A percentile compares a stretch with the other conserved stretches of the same genome.
Evolutionary conservation across 2,329 filamentous ascomycete genomes (phyloP).

Genomic region (Chaetomium globosum): DNA sequence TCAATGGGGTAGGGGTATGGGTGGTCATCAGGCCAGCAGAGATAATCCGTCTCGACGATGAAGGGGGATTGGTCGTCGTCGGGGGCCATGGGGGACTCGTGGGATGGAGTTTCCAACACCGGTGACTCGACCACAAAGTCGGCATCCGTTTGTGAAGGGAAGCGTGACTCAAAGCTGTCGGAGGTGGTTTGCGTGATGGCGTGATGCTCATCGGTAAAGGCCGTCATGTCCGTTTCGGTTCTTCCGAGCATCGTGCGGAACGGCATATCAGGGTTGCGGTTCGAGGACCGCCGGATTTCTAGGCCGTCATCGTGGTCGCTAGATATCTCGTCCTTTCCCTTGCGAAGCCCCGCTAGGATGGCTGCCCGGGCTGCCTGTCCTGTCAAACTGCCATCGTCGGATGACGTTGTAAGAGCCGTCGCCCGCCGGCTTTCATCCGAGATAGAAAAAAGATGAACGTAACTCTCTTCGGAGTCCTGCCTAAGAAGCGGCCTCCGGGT

Average conservation of each 20-base stretch:
- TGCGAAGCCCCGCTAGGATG: slow-evolving; percentile 34
- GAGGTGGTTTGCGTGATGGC: slow-evolving; percentile 53
- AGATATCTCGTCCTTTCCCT: slow-evolving; percentile 46
- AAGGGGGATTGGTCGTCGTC: slow-evolving; percentile 34
- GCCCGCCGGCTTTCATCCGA: slow-evolving; percentile 53
- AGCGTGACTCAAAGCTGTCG: slow-evolving; percentile 39
- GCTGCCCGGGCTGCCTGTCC: slow-evolving; percentile 27
- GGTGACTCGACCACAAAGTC: slow-evolving; percentile 32
- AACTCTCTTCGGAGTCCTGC: slow-evolving; percentile 62
- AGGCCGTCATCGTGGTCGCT: slow-evolving; percentile 52
- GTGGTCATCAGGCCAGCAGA: slow-evolving; percentile 61
- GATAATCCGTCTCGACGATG: slow-evolving; percentile 61
- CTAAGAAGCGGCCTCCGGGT: slow-evolving; percentile 40
- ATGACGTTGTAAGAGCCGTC: slow-evolving; percentile 45
- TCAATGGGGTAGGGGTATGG: slow-evolving; percentile 54
- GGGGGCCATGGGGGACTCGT: slow-evolving; percentile 18
- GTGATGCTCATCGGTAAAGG: slow-evolving; percentile 39
- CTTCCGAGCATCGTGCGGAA: slow-evolving; percentile 31
- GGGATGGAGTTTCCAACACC: slow-evolving; percentile 16
- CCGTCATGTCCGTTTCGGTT: slow-evolving; percentile 35
- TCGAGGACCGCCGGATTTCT: slow-evolving; percentile 41
- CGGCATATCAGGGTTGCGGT: slow-evolving; percentile 7
- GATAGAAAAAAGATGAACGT: slow-evolving; percentile 60
- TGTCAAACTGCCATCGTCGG: slow-evolving; percentile 40
- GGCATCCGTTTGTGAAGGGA: slow-evolving; percentile 38